phyloP scores from a whole-genome alignment of 2,329 filamentous ascomycete genomes.

The Talaromyces sp. region DNA sequence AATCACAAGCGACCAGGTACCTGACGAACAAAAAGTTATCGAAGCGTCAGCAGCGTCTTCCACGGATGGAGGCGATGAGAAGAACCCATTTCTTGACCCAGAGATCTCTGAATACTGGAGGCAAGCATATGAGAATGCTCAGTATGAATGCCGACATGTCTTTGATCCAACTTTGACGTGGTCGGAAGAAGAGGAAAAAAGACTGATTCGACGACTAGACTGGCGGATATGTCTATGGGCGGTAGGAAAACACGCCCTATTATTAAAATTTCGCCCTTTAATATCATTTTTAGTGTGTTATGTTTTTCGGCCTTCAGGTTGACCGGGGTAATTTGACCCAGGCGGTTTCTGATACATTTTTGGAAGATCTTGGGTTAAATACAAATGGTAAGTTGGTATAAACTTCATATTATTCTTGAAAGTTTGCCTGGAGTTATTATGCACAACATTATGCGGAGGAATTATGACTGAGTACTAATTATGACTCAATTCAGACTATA shows the following conservation, averaged over 20 bases:
- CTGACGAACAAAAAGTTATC: neutral
- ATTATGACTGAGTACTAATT: slow-evolving; percentile 29
- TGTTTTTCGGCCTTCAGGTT: slow-evolving; percentile 11
- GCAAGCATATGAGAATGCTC: slow-evolving; percentile 49
- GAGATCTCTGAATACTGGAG: slow-evolving; percentile 51
- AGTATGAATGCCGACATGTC: slow-evolving; percentile 41
- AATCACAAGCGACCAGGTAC: neutral
- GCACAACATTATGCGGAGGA: slow-evolving; percentile 27
- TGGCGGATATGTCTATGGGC: slow-evolving; percentile 11
- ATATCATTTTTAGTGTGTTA: slow-evolving; percentile 2
- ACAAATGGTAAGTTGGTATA: slow-evolving; percentile 10
- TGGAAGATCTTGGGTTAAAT: slow-evolving; percentile 5
- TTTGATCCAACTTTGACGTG: slow-evolving; percentile 36
- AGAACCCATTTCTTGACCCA: slow-evolving; percentile 46
- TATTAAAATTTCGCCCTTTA: neutral
- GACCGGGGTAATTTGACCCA: slow-evolving; percentile 9
- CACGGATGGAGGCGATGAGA: neutral
- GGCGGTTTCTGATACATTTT: slow-evolving; percentile 10
- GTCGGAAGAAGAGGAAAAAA: slow-evolving; percentile 23
- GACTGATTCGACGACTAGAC: slow-evolving; percentile 6
- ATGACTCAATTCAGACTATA: slow-evolving; percentile 34
- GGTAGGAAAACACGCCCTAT: neutral
- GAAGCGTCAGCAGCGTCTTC: neutral
- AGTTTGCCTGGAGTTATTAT: neutral
- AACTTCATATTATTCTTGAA: too few relatives aligned